Base-by-base conservation (phyloP, 306 rosid genomes). In the Myrica gale region DNA sequence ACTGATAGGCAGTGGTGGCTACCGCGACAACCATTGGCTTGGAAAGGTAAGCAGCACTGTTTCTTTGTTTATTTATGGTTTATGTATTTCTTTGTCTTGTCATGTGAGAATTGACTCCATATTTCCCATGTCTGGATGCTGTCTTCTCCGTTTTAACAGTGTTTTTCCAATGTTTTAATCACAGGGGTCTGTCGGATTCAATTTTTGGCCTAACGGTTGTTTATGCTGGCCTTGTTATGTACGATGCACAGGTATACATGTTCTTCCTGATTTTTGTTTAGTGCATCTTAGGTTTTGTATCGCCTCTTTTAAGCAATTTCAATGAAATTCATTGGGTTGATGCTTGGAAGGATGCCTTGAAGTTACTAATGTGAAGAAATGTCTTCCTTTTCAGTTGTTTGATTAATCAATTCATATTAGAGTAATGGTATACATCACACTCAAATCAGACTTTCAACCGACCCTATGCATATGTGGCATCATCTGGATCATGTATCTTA, bases 151-250 rank as follows among this genome's bases (percentile, higher is more conserved):
- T 9, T 13, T 21, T 37, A 44, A 12, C 47, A 60, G 58, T 65
- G 26, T 81, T 79, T 3, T 75, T 26, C 32, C 32, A 26, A 26
- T 26, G 32, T 26, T 32, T 71, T 74, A 0, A 45, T 68, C 78
- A 62, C 93, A 92, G 97, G 83, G 97, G 98, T 68, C 82, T 95
- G 70, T 84, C 97, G 0, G 97, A 95, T 89, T 90, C 98, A 20
- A 80, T 90, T 81, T 95, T 92, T 76, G 97, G 97, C 73, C 80
- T 92, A 32, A 70, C 90, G 1, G 84, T 90, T 77, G 96, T 92
- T 67, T 95, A 92, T 88, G 98, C 98, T n/a, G 88, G 92, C 77
- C 90, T 95, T 51, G 52, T 87, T 83, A 95, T 95, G 97, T 95
- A 95, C 60, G 98, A 95, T 83, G 96, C 98, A 43, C 98, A 95